Evolutionary conservation across 768 basidiomycete species (phyloP), one percentile per base, ranked within the genome.

Genomic region (Podaxis sp.): DNA sequence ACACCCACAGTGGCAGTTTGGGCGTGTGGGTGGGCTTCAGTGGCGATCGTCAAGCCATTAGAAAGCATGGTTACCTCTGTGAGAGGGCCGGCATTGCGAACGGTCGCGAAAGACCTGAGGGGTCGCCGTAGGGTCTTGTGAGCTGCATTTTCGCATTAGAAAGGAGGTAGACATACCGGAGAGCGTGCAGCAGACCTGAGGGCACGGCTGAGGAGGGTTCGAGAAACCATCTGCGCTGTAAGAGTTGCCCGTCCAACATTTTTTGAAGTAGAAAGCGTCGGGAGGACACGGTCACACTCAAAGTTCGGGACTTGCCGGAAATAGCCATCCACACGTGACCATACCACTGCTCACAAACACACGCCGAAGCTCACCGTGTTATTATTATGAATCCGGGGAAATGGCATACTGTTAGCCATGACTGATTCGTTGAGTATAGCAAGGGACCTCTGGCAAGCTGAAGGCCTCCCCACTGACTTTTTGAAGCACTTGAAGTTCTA

Each of bases 1-100:
- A 99, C 90, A 66, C 97, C 97, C 38, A 98, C 95, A n/a, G 96
- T 99, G 6, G 96, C 95, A 0, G 97, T 99, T 77, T 96, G 91
- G 3, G 94, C 90, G 74, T 93, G 89, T 4, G 93, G 84, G 64
- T 95, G 91, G 7, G 91, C 79, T 76, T 96, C 95, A 1, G 95
- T 96, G 54, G 96, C 96, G 67, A 99, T 89, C 11, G 95, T 96
- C 62, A 99, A 82, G 64, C 97, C 97, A 80, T 97, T 98, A 13
- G 93, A 82, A 59, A 99, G 89, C 4, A 93, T 96, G 28, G 95
- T 90, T 64, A 94, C 87, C 77, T 98, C 88, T 50, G 95, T 97
- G 66, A 89, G 81, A 58, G 96, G 96, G 56, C 84, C 78, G 48
- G 82, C 77, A 75, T 84, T 86, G 68, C 82, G 84, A 63, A 86